Conservation (phyloP, 805 yeast species). For the Hagleromyces aurorensis region DNA sequence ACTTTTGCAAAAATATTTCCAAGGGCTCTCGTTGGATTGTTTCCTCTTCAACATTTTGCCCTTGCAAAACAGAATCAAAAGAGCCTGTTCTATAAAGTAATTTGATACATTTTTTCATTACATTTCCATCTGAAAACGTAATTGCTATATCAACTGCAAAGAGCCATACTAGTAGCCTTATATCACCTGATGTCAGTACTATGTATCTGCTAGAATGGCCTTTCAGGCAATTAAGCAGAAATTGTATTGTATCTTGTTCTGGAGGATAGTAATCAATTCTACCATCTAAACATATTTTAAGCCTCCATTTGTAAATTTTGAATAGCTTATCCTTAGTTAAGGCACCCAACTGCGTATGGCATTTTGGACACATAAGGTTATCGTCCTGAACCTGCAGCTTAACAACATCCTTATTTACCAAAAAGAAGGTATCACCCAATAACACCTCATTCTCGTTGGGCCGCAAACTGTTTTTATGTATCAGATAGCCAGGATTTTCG, state of each 20-base stretch:
- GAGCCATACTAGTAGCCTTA: conserved; percentile 20
- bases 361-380: conserved; percentile 12
- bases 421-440: conserved; percentile 22
- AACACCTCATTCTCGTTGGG: conserved; percentile 24
- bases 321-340: conserved; percentile 12
- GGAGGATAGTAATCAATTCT: conserved; percentile 10
- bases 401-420: conserved; percentile 4
- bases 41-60: conserved; percentile 18
- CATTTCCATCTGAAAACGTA: conserved; percentile 6
- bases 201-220: conserved; percentile 21
- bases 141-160: conserved; percentile 21
- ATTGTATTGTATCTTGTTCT: conserved; percentile 16
- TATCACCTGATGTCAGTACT: conserved; percentile 8
- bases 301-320: conserved; percentile 24
- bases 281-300: conserved; percentile 7
- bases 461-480: conserved; percentile 15
- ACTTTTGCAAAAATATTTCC: conserved; percentile 7
- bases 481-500: conserved; percentile 6
- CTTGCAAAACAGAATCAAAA: conserved; percentile 1
- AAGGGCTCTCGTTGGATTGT: conserved; percentile 11
- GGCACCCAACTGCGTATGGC: conserved; percentile 17
- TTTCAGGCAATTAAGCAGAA: conserved; percentile 15
- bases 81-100: conserved; percentile 15
- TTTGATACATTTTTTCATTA: conserved; percentile 16
- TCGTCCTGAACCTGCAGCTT: conserved; percentile 1